These are phyloP conservation scores for Pleurotus salmoneostramineus DNA, from an alignment of 768 basidiomycete genomes.

Conservation along the genomic window DNA sequence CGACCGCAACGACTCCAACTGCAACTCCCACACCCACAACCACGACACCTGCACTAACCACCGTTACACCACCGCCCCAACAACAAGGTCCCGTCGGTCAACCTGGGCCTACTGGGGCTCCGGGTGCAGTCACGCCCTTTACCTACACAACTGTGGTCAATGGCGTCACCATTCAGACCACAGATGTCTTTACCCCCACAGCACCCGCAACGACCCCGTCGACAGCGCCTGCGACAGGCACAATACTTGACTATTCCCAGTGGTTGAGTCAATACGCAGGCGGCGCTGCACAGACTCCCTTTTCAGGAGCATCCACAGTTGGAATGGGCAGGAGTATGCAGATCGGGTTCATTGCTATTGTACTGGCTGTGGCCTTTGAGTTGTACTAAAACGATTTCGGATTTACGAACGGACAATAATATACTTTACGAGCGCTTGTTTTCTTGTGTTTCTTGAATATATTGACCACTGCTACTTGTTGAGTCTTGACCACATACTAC, in stretches of 20 bases:
- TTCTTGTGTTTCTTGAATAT: neutral
- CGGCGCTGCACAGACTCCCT: neutral
- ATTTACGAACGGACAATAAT: too few species aligned
- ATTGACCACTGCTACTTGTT: neutral
- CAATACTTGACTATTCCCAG: constrained; percentile 21
- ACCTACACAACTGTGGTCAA: constrained; percentile 44
- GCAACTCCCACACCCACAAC: constrained; percentile 18
- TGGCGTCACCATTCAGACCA: constrained; percentile 19
- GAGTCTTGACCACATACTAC: neutral
- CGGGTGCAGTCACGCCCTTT: constrained; percentile 47
- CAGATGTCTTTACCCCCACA: constrained; percentile 9
- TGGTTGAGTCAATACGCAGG: constrained; percentile 8
- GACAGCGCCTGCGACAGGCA: constrained; percentile 29
- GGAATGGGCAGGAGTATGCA: neutral
- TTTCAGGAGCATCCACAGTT: neutral
- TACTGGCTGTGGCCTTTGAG: too few species aligned
- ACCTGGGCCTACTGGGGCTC: constrained; percentile 34
- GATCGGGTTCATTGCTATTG: too few species aligned
- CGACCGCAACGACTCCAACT: constrained; percentile 15
- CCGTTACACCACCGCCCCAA: constrained; percentile 12
- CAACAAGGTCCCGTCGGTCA: constrained; percentile 57
- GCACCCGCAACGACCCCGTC: constrained; percentile 12
- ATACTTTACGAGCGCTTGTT: too few species aligned
- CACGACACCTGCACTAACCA: neutral
- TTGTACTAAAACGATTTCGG: too few species aligned